Base-by-base conservation (phyloP, 495 filamentous ascomycete genomes). In the Xylaria nigripes region DNA sequence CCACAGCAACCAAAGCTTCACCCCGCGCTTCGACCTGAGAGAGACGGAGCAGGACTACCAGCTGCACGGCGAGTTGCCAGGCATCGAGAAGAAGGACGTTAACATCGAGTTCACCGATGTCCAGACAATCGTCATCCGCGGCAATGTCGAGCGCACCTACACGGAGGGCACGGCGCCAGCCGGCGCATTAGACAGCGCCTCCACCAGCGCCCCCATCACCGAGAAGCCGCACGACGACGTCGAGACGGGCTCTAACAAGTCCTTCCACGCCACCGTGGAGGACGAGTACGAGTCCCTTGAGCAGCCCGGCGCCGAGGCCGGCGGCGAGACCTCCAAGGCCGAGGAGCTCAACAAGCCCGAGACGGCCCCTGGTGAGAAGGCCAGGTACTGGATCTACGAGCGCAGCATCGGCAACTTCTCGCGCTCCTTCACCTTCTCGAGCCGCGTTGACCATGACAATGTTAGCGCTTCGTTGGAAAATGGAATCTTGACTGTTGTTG, bases 51-150 rank as follows among this genome's bases (percentile, higher is more conserved):
- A 81, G 13, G 66, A 65, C 59, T 97, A 92, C 69, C 79, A 90
- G 61, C 83, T 97, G 2, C 82, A 93, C 61, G 90, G 90, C 61
- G 92, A 96, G 68, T 79, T 96, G 0, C 89, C 92, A 0, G 92
- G 92, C 36, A 76, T 90, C 44, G 79, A 87, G 45, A 86, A 88
- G 63, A 80, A 85, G 53, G 76, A 94, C 61, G 70, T 96, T 57
- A 72, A 81, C 48, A 86, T 96, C 61, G 89, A 95, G 68, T 95
- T 95, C 76, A 81, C 80, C 46, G 91, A 95, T 64, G 70, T 76
- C 4, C 77, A 86, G 47, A 95, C 87, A 13, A 72, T 97, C 4
- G 75, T 82, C 45, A 79, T 96, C 66, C 77, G 77, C 49, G 92
- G 91, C 41, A 81, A 70, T 44, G 75, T 78, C 23, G 84, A 89